A percentile compares a stretch with the other conserved stretches of the same genome.
Conservation (phyloP, 495 filamentous ascomycete species). For the Daldinia caldariorum region DNA sequence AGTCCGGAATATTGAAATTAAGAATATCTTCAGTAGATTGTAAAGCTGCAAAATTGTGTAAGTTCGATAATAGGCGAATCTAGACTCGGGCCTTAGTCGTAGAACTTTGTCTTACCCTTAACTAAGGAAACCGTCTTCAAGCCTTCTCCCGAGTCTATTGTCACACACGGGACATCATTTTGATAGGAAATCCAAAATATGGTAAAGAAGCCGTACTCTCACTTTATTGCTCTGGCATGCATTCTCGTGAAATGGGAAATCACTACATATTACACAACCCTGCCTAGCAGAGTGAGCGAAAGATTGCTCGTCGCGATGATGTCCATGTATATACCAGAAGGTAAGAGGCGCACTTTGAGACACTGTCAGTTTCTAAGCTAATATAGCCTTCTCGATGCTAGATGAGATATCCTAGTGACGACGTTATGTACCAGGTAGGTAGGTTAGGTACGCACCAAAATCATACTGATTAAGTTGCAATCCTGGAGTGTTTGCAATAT, state of each 20-base stretch:
- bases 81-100: not conserved
- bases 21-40: not conserved
- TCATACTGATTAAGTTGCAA: not conserved
- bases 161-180: not conserved
- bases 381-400: too few relatives aligned
- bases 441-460: not conserved
- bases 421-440: not conserved
- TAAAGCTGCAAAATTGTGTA: not conserved
- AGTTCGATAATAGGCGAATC: not conserved
- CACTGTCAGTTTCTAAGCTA: not conserved
- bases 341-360: not conserved
- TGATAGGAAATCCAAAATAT: constrained; percentile 1
- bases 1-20: not conserved
- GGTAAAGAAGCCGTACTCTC: not conserved
- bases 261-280: not conserved
- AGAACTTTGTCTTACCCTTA: not conserved
- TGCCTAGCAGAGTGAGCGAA: not conserved
- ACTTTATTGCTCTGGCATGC: not conserved
- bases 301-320: not conserved
- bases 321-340: not conserved
- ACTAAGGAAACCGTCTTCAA: not conserved
- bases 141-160: not conserved
- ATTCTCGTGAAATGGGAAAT: not conserved
- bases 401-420: too few relatives aligned
- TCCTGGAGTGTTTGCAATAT: not conserved